Base-by-base conservation (phyloP, 2,329 filamentous ascomycete species). In the Pestalotiopsis sp. region DNA sequence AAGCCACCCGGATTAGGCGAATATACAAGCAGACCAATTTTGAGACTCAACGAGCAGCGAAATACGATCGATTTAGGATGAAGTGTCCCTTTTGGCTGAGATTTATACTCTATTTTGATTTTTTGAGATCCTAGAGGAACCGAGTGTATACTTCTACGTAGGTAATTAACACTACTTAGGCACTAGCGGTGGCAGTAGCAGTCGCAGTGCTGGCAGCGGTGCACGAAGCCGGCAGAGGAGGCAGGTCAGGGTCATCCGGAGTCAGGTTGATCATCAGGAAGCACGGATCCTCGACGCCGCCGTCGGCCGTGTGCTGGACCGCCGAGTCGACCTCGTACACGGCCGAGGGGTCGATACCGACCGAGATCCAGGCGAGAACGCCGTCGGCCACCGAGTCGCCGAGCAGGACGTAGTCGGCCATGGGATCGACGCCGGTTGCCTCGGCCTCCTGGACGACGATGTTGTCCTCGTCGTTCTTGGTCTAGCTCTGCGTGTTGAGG, bases 381-480 rank as follows among this genome's bases (percentile, higher is more conserved):
- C 39, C 39, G 10, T 44, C 39, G 11, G 39, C 39, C 10, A 44
- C 39, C 14, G 39, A 44, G 10, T 44, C 39, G 4, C 39, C 39
- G 14, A 44, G 39, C 39, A 44, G 14, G 39, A 44, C 39, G 14
- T 44, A 44, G 10, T 44, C 5, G 14, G 85, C 76, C 71, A 87
- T 79, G 0, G 86, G 86, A 64, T 68, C 67, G 39, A 66, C 67
- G 57, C 64, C 67, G 4, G 62, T 65, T 17, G 64, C 55, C 40
- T 66, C 60, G 52, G 83, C 82, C 69, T 83, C 80, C 71, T 80
- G 74, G n/a, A 79, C 72, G 52, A 85, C 80, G 59, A 85, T 82
- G 20, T 68, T 68, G 72, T 88, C 86, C 0, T 84, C 77, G 17
- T 76, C 76, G 72, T 88, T 88, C 60, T 73, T 76, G 11, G 81